These are phyloP conservation scores for Triticum urartu DNA, from an alignment of 176 grass and related monocot species.

Conservation along the genomic window DNA sequence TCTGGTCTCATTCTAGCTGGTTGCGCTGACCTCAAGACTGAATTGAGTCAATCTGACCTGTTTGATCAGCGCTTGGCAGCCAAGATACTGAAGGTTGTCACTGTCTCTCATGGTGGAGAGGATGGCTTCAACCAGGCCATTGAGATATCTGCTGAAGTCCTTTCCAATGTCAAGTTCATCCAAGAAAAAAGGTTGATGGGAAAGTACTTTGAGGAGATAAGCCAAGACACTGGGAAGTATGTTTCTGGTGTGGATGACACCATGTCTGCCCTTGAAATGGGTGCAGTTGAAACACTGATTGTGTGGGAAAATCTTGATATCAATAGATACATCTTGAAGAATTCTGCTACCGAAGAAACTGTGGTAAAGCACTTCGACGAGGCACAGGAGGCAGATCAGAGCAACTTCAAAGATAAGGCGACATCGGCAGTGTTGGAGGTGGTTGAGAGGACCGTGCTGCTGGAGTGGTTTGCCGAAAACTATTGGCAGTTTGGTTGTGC, in stretches of 20 bases:
- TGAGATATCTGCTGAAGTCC: constrained; percentile 36
- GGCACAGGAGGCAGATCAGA: constrained; percentile 11
- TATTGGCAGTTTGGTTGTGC: constrained; percentile 27
- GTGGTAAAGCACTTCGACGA: constrained; percentile 7
- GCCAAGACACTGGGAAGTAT: constrained; percentile 48
- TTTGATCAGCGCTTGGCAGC: constrained; percentile 37
- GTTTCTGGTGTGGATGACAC: constrained; percentile 40
- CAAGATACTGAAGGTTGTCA: constrained; percentile 42
- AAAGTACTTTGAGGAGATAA: constrained; percentile 54
- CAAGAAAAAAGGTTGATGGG: constrained; percentile 42
- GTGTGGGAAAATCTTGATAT: constrained; percentile 42
- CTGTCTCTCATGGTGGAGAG: constrained; percentile 45
- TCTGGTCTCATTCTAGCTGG: constrained; percentile 44
- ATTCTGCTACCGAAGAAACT: constrained; percentile 1
- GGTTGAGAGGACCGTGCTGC: constrained; percentile 13
- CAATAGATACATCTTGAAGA: neutral
- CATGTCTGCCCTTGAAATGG: constrained; percentile 27
- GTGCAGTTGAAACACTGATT: constrained; percentile 26
- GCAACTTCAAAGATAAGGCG: constrained; percentile 28
- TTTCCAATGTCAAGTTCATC: constrained; percentile 46
- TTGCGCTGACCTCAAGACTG: constrained; percentile 46
- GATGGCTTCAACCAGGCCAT: constrained; percentile 47
- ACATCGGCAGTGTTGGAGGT: constrained; percentile 22
- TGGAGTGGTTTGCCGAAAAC: constrained; percentile 37
- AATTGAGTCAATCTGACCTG: constrained; percentile 45